Percentiles rank a stretch among this genome's conserved stretches.
Evolutionary conservation across 257 asterid genomes (phyloP).

Genomic region (Salvia miltiorrhiza): DNA sequence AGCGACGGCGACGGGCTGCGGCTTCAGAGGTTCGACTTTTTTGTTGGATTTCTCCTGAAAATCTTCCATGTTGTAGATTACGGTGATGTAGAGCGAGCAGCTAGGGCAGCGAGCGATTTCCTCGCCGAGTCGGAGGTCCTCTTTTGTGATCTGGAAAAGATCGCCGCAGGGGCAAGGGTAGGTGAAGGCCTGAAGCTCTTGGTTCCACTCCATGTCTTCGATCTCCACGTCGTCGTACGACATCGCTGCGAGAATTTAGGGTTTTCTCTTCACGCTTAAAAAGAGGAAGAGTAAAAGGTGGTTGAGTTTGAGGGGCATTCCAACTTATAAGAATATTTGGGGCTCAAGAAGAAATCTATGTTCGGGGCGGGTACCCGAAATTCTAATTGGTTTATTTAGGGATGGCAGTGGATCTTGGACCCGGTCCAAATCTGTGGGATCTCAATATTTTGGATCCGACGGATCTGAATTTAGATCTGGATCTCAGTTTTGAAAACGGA

Average conservation of each 20-base stretch:
- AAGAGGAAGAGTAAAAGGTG: not conserved
- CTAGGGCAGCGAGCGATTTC: slow-evolving; percentile 95
- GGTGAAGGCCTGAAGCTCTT: slow-evolving; percentile 69
- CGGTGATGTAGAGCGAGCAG: slow-evolving; percentile 86
- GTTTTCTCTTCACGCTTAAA: not conserved
- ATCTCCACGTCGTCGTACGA: slow-evolving; percentile 97
- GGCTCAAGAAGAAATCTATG: no score
- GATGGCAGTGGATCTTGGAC: no score
- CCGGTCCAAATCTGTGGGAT: no score
- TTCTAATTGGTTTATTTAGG: no score
- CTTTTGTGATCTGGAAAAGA: slow-evolving; percentile 79
- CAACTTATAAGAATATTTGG: no score
- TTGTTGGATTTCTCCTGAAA: slow-evolving; percentile 50
- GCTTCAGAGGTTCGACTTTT: slow-evolving; percentile 46
- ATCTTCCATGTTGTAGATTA: slow-evolving; percentile 76
- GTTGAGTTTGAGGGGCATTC: not conserved
- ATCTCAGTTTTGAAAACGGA: no score
- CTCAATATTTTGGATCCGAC: no score
- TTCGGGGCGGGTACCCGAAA: no score
- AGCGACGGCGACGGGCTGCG: slow-evolving; percentile 70
- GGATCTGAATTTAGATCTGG: no score
- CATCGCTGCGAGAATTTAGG: slow-evolving; percentile 44
- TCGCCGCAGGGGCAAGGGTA: slow-evolving; percentile 98
- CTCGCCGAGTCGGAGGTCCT: slow-evolving; percentile 78
- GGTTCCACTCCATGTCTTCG: slow-evolving; percentile 98